Conservation (phyloP, 192 early-diverging fungal genomes). For the Gaertneriomyces sp. region DNA sequence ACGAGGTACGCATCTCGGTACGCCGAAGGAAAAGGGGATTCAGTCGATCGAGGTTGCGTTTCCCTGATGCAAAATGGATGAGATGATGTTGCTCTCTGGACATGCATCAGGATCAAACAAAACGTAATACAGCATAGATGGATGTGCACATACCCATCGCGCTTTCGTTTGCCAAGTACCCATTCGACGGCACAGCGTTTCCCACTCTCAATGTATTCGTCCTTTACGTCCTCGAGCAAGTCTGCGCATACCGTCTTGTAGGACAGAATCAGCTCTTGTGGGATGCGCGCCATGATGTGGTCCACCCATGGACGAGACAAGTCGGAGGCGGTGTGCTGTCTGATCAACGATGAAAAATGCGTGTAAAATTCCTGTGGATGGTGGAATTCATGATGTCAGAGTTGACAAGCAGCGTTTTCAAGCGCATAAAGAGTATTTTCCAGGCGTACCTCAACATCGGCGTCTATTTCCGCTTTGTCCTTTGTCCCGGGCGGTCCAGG, state of each 20-base stretch:
- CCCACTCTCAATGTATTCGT: slow-evolving; percentile 49
- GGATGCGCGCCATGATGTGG: slow-evolving; percentile 42
- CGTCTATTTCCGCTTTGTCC: too few species aligned
- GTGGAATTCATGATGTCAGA: too few species aligned
- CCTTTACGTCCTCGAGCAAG: slow-evolving; percentile 45
- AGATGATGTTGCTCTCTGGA: not conserved
- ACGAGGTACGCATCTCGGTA: slow-evolving; percentile 47
- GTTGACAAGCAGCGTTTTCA: too few species aligned
- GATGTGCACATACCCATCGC: too few species aligned
- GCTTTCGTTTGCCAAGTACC: too few species aligned
- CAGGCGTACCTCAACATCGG: too few species aligned
- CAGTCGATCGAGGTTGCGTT: not conserved
- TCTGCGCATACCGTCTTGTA: slow-evolving; percentile 32
- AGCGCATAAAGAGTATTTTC: too few species aligned
- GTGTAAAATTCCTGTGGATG: slow-evolving; percentile 48
- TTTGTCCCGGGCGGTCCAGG: too few species aligned
- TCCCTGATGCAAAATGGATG: not conserved
- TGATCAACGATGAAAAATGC: slow-evolving; percentile 50
- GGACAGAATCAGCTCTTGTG: slow-evolving; percentile 28
- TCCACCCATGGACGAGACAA: slow-evolving; percentile 33
- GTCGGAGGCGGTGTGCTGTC: slow-evolving; percentile 40
- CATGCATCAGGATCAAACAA: not conserved
- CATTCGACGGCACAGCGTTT: slow-evolving; percentile 38
- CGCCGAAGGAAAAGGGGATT: slow-evolving; percentile 46
- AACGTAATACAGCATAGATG: not conserved